Base-by-base conservation (phyloP, 108 stramenopile species). In the Pelagomonas calceolata region DNA sequence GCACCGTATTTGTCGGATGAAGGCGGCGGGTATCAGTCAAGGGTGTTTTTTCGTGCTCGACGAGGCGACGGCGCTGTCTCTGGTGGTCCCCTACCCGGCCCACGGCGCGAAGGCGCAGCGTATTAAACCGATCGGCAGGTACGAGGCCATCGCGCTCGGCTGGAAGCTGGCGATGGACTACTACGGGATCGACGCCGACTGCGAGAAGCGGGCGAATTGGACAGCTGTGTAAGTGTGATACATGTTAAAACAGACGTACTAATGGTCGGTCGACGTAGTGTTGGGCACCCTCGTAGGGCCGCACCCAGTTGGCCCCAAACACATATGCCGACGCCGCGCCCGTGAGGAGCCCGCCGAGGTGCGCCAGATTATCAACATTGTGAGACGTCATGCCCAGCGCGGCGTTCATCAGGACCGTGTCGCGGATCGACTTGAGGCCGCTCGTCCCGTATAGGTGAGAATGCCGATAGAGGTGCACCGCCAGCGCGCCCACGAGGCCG, bases 401-500 rank as follows among this genome's bases (percentile, higher is more conserved):
- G 14, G 34, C 60, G 31, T 7, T 10, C 10, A 72, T 34, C 36
- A 66, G 30, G 33, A 65, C 65, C 0, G 21, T 32, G 32, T 9
- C 63, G 65, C 65, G 30, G 39, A 43, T 43, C 39, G 39, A 43
- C 9, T 43, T 12, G 39, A 43, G 39, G 39, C 39, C 39, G 9
- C 39, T 5, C 39, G 39, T 43, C 9, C 39, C 39, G 39, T 43
- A 43, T 5, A 43, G 39, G 9, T 43, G 9, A 5, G 5, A 12
- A 12, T 43, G 39, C 39, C 39, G 39, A 12, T 43, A 43, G 39
- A 43, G 39, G 39, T 43, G 39, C 39, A 43, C 39, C 9, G 39
- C 39, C 9, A 43, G 39, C 9, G 78, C 78, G 10, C 79, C 78
- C 26, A 80, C 43, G 0, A 80, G 65, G 9, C 78, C 80, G 32